phyloP scores from a whole-genome alignment of 2,329 filamentous ascomycete genomes.

The Penicillium sp. region DNA sequence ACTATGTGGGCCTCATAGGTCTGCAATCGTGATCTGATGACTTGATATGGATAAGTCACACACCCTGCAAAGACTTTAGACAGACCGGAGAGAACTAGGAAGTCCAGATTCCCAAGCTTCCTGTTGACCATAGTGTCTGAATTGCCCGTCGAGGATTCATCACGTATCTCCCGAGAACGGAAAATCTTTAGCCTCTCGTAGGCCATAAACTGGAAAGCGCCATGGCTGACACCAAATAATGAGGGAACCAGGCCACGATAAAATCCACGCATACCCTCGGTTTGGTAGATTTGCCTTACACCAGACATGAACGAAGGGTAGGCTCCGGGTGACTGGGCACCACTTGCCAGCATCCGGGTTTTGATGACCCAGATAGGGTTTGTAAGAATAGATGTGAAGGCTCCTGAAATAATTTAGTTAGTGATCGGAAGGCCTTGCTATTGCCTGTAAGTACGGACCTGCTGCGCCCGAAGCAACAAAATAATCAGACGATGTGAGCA shows the following conservation, averaged over 20 bases:
- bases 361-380: slow-evolving; percentile 99
- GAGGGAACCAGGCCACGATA: slow-evolving; percentile 85
- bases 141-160: slow-evolving; percentile 32
- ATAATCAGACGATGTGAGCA: slow-evolving; percentile 70
- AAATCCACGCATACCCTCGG: slow-evolving; percentile 78
- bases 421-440: background rate
- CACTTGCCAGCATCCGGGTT: slow-evolving; percentile 91
- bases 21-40: slow-evolving; percentile 84
- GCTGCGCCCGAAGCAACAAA: slow-evolving; percentile 72
- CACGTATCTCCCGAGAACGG: slow-evolving; percentile 48
- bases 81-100: slow-evolving; percentile 75
- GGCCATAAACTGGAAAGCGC: slow-evolving; percentile 92
- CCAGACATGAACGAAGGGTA: slow-evolving; percentile 80
- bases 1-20: slow-evolving; percentile 78
- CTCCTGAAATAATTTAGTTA: slow-evolving; percentile 52
- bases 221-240: slow-evolving; percentile 84
- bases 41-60: slow-evolving; percentile 92
- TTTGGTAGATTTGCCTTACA: slow-evolving; percentile 64
- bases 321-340: slow-evolving; percentile 72
- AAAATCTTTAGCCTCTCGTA: slow-evolving; percentile 78
- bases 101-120: slow-evolving; percentile 71
- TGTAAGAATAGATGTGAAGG: slow-evolving; percentile 77
- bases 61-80: slow-evolving; percentile 89
- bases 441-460: slow-evolving; percentile 43
- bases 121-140: slow-evolving; percentile 26